phyloP scores from a whole-genome alignment of 768 basidiomycete species.

The Rhodotorula sphaerocarpa region DNA sequence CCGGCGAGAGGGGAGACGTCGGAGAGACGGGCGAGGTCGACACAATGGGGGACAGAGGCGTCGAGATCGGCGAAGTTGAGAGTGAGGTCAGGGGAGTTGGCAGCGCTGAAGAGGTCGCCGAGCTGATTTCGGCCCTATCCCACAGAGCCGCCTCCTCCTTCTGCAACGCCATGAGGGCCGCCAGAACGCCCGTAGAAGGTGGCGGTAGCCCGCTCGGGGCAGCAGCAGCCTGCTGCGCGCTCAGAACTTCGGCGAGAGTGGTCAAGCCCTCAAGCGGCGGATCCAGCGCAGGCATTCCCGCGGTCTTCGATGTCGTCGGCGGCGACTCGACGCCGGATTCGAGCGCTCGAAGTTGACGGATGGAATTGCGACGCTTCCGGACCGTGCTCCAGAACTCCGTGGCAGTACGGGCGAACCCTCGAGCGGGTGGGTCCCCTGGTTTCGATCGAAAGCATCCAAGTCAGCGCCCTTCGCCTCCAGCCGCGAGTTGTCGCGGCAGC shows the following conservation, averaged over 20 bases:
- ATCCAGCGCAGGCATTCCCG: background rate
- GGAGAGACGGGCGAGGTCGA: background rate
- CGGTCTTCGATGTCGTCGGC: too few relatives aligned
- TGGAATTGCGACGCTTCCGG: constrained; percentile 7
- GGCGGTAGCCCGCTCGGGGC: too few relatives aligned
- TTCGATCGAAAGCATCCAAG: too few relatives aligned
- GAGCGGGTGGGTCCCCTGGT: constrained; percentile 22
- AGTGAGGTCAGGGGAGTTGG: constrained; percentile 37
- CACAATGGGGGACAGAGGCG: background rate
- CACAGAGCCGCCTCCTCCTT: constrained; percentile 42
- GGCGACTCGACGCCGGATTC: background rate
- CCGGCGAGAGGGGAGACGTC: constrained; percentile 10
- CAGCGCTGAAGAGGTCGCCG: constrained; percentile 36
- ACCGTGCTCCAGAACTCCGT: background rate
- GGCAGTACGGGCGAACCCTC: background rate
- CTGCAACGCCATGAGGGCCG: constrained; percentile 61
- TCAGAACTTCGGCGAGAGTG: constrained; percentile 13
- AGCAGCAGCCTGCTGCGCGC: constrained; percentile 35
- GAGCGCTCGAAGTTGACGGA: background rate
- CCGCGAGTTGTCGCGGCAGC: too few relatives aligned
- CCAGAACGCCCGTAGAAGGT: constrained; percentile 51
- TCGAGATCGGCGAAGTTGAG: constrained; percentile 13
- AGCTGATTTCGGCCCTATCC: background rate
- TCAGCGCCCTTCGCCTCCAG: background rate
- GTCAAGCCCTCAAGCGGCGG: background rate